phyloP scores from a whole-genome alignment of 495 filamentous ascomycete genomes.

The Thermothielavioides terrestris region DNA sequence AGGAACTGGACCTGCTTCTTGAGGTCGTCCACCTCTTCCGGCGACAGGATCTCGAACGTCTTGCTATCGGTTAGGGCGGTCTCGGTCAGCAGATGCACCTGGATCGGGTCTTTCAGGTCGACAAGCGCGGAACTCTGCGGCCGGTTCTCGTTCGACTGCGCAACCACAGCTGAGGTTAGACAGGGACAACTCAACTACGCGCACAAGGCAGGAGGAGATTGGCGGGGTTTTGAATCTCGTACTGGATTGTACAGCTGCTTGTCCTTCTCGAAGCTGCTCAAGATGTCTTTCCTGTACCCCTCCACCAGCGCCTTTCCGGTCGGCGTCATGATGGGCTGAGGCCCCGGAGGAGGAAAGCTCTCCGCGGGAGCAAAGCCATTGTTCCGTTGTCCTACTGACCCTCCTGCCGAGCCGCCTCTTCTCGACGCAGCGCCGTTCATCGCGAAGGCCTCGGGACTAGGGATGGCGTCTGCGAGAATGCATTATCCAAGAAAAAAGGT shows the following conservation, averaged over 20 bases:
- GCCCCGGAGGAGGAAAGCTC: constrained; percentile 2
- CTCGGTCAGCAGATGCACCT: constrained; percentile 83
- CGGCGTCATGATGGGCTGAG: constrained; percentile 19
- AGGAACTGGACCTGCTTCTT: constrained; percentile 75
- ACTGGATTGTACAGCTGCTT: constrained; percentile 42
- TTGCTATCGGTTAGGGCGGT: constrained; percentile 84
- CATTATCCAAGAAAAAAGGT: constrained; percentile 16
- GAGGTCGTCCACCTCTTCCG: constrained; percentile 80
- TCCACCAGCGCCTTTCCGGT: constrained; percentile 35
- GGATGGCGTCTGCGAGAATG: background rate
- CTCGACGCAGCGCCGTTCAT: constrained; percentile 17
- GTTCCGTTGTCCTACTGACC: background rate
- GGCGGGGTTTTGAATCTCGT: constrained; percentile 13
- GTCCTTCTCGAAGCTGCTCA: constrained; percentile 37
- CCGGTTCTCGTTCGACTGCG: constrained; percentile 30
- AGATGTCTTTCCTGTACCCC: constrained; percentile 39
- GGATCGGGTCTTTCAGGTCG: constrained; percentile 47
- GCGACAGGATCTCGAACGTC: constrained; percentile 73
- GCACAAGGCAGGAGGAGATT: background rate
- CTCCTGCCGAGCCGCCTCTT: constrained; percentile 7
- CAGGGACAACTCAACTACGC: background rate
- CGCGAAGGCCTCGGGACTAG: background rate
- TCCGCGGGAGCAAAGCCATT: constrained; percentile 9
- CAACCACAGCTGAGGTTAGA: background rate
- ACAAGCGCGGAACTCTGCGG: constrained; percentile 37